Evolutionary conservation across 495 filamentous ascomycete genomes (phyloP).

Genomic region (Corynascus novoguineensis): DNA sequence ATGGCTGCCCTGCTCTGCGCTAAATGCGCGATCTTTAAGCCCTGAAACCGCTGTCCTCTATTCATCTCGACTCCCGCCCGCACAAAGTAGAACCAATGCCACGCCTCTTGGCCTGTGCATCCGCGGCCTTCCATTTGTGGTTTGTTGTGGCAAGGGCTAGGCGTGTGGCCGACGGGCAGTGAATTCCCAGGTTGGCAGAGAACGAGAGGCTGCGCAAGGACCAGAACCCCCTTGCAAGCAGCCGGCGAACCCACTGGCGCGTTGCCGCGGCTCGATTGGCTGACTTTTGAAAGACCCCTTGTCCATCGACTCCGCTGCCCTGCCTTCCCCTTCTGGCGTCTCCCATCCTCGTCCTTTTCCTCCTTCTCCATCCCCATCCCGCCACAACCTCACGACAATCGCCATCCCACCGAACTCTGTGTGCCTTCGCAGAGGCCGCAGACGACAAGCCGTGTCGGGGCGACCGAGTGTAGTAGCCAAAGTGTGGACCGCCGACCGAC

Average conservation of each 20-base stretch:
- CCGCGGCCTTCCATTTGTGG: neutral
- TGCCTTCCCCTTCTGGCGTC: constrained; percentile 20
- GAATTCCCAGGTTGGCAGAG: constrained; percentile 1
- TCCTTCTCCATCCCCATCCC: constrained; percentile 25
- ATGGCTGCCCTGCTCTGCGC: neutral
- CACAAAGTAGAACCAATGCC: neutral
- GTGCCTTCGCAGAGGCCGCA: constrained; percentile 26
- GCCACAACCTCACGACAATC: constrained; percentile 26
- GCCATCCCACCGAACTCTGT: constrained; percentile 24
- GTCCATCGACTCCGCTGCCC: constrained; percentile 15
- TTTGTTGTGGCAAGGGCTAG: constrained; percentile 10
- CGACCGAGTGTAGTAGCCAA: constrained; percentile 17
- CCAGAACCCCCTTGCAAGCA: constrained; percentile 13
- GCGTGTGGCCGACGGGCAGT: no score
- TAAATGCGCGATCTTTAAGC: no score
- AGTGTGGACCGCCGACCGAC: constrained; percentile 3
- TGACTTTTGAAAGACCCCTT: constrained; percentile 9
- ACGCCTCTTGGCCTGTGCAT: constrained; percentile 3
- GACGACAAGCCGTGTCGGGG: constrained; percentile 26
- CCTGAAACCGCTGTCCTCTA: neutral
- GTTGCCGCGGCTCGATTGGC: constrained; percentile 13
- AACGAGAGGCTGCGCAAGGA: constrained; percentile 5
- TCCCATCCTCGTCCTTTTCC: constrained; percentile 26
- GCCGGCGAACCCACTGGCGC: constrained; percentile 8
- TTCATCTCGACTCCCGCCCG: neutral